phyloP scores from a whole-genome alignment of 176 grass and related monocot genomes.

The Phragmites australis region DNA sequence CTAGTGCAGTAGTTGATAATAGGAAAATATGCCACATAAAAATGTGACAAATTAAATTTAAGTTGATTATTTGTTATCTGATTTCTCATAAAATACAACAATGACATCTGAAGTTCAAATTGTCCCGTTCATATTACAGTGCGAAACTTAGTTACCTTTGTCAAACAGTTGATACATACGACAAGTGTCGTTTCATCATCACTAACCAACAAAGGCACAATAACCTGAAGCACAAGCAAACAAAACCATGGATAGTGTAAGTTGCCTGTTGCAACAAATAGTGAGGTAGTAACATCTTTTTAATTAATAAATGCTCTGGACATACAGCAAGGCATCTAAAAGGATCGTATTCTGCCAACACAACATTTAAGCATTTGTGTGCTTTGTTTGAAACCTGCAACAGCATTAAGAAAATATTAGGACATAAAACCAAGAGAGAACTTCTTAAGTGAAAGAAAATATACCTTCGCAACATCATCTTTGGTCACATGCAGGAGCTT shows the following conservation, averaged over 20 bases:
- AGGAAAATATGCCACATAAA: slow-evolving; percentile 1
- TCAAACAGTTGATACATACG: slow-evolving; percentile 86
- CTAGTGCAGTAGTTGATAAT: background rate
- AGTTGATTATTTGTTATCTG: background rate
- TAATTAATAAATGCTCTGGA: slow-evolving; percentile 3
- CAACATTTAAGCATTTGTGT: slow-evolving; percentile 65
- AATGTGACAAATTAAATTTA: background rate
- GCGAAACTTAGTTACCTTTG: slow-evolving; percentile 65
- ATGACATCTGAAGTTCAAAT: background rate
- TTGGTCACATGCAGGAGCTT: slow-evolving; percentile 74
- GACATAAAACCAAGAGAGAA: background rate
- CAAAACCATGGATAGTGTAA: slow-evolving; percentile 17
- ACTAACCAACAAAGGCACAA: slow-evolving; percentile 75
- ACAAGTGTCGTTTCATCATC: slow-evolving; percentile 90
- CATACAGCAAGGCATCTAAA: slow-evolving; percentile 84
- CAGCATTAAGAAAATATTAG: slow-evolving; percentile 38
- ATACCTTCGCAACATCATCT: slow-evolving; percentile 73
- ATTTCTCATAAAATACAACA: background rate
- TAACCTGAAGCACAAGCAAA: slow-evolving; percentile 57
- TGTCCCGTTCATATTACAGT: background rate
- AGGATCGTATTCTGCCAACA: slow-evolving; percentile 72
- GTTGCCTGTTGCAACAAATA: slow-evolving; percentile 28
- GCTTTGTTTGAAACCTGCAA: slow-evolving; percentile 87
- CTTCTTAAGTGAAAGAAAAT: background rate
- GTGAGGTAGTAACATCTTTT: background rate